Base-by-base conservation (phyloP, 768 basidiomycete genomes). In the Leucogyrophana mollusca region DNA sequence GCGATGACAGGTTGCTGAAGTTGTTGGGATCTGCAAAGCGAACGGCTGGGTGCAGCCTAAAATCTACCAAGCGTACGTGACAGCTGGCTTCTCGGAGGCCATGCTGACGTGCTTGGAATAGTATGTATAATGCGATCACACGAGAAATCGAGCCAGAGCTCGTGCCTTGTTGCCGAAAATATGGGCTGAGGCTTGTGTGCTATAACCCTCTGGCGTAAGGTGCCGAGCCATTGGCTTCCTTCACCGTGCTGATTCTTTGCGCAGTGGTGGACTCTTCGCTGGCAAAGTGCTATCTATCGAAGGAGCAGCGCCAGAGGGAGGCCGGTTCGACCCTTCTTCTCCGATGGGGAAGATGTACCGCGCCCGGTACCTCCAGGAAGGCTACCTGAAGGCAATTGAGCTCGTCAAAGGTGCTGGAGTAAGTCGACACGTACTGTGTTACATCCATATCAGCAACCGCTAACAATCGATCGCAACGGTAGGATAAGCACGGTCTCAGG, bases 131-230 rank as follows among this genome's bases (percentile, higher is more conserved):
- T 41, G 70, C 74, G 4, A 61, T 78, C 53, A 77, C 73, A 0
- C 69, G 77, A 13, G 68, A 65, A 25, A 74, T 74, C 22, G 77
- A 77, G 50, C 35, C 71, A 2, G 75, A 78, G 56, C 65, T 85
- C 13, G 65, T 82, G 17, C 78, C 78, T 1, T 81, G 79, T 59
- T 72, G 78, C 45, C 71, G 79, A 32, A 80, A 82, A 56, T 81
- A 70, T 47, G 77, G 76, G 6, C 70, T 83, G 36, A 72, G 77
- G 34, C 71, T 82, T 50, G 78, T 80, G 35, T 71, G 74, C 42
- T 83, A 78, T 54, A 82, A 77, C 50, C 78, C 80, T 37, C 65
- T 83, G 45, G 79, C 72, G 68, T 74, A 49, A 34, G 61, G 62
- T 45, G 17, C 16, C 33, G 9, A 36, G 10, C 32, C 25, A 8